These are phyloP conservation scores for Dioscorea zingiberensis DNA, from an alignment of 106 monocot species.

Conservation along the genomic window DNA sequence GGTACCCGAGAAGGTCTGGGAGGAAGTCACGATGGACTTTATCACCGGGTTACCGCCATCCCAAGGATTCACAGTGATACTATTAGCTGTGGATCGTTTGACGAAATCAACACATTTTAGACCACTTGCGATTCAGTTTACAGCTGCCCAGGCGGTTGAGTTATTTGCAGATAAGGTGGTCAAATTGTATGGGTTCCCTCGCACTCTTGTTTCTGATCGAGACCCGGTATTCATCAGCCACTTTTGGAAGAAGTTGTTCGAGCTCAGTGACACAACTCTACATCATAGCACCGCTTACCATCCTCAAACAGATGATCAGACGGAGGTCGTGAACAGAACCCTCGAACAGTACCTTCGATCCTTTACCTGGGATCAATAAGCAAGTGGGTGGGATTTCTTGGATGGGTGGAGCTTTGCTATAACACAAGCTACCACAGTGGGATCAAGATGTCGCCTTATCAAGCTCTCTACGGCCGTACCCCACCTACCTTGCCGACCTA, in stretches of 20 bases:
- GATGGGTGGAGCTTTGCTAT: not conserved
- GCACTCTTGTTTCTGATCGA: conserved; percentile 1
- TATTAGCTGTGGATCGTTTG: conserved; percentile 1
- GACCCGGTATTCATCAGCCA: too few relatives aligned
- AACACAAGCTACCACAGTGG: not conserved
- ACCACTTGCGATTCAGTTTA: too few relatives aligned
- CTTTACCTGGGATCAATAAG: not conserved
- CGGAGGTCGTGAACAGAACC: too few relatives aligned
- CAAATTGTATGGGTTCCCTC: not conserved
- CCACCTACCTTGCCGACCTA: not conserved
- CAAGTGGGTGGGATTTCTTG: not conserved
- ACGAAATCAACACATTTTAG: conserved; percentile 7
- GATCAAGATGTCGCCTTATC: not conserved
- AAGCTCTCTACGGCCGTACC: conserved; percentile 2
- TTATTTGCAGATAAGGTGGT: not conserved
- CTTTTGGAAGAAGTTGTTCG: too few relatives aligned
- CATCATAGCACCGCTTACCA: too few relatives aligned
- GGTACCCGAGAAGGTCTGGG: not conserved
- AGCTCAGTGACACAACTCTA: too few relatives aligned
- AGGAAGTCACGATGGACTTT: conserved; percentile 6
- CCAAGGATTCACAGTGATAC: not conserved
- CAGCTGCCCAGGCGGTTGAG: too few relatives aligned
- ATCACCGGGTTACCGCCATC: conserved; percentile 7
- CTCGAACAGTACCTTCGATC: not conserved
- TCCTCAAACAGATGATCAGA: too few relatives aligned